These are phyloP conservation scores for Globisporangium radiosum DNA, from an alignment of 352 stramenopile species.

Conservation along the genomic window DNA sequence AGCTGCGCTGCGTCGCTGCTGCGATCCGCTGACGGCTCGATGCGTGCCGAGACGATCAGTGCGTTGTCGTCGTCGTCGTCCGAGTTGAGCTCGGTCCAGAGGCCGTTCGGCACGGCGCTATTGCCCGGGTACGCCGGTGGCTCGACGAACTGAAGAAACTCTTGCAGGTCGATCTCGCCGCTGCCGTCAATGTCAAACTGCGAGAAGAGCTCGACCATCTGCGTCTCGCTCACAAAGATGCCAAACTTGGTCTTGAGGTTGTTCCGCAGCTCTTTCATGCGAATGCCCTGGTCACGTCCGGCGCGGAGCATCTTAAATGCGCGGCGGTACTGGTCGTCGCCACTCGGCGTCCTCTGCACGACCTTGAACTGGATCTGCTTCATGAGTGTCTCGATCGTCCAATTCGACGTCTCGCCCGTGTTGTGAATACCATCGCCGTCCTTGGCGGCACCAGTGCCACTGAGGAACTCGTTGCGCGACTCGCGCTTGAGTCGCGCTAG, in stretches of 20 bases:
- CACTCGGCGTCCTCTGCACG: conserved; percentile 65
- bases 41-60: not conserved
- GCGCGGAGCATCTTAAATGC: conserved; percentile 78
- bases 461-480: conserved; percentile 59
- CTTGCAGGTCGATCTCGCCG: conserved; percentile 65
- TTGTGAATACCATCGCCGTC: conserved; percentile 27
- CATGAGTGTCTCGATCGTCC: conserved; percentile 55
- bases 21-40: no score
- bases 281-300: conserved; percentile 58
- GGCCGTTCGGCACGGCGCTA: conserved; percentile 41
- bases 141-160: conserved; percentile 74
- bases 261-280: conserved; percentile 61
- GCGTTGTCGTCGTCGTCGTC: conserved; percentile 16
- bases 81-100: conserved; percentile 43
- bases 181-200: conserved; percentile 58
- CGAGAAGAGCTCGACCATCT: conserved; percentile 63
- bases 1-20: not conserved
- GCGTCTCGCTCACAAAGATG: conserved; percentile 65
- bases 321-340: conserved; percentile 71
- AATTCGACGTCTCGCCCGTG: conserved; percentile 41
- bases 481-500: conserved; percentile 42
- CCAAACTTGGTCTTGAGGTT: conserved; percentile 78
- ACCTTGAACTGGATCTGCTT: conserved; percentile 78
- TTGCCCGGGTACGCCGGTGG: conserved; percentile 48
- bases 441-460: conserved; percentile 19